Conservation (phyloP, 1,284 basidiomycete species). For the Leccinum griseonigrum region DNA sequence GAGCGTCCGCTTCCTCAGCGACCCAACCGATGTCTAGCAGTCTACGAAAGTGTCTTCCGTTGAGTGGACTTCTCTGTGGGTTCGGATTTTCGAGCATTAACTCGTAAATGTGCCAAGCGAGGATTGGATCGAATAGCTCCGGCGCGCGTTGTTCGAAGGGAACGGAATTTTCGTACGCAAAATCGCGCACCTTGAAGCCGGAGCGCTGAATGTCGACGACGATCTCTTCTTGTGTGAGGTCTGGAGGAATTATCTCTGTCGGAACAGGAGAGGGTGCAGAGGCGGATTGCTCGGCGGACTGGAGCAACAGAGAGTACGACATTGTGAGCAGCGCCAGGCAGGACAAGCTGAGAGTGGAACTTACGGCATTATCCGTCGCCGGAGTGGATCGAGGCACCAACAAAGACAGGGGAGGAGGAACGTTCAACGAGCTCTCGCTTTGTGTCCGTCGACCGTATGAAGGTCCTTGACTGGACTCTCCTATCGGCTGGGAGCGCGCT, state of each 20-base stretch:
- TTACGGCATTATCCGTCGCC: slow-evolving; percentile 27
- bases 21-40: slow-evolving; percentile 51
- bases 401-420: slow-evolving; percentile 10
- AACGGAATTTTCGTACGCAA: slow-evolving; percentile 33
- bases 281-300: slow-evolving; percentile 15
- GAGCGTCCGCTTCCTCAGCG: slow-evolving; percentile 37
- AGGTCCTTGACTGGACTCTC: slow-evolving; percentile 22
- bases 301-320: neutral
- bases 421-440: slow-evolving; percentile 19
- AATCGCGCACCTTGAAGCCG: slow-evolving; percentile 54
- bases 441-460: slow-evolving; percentile 22
- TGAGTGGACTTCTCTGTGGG: slow-evolving; percentile 33
- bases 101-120: slow-evolving; percentile 34
- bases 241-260: slow-evolving; percentile 39
- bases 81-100: slow-evolving; percentile 29
- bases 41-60: slow-evolving; percentile 45
- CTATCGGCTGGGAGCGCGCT: slow-evolving; percentile 18
- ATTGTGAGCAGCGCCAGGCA: neutral
- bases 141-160: slow-evolving; percentile 20
- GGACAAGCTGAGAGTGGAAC: slow-evolving; percentile 3
- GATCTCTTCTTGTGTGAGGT: slow-evolving; percentile 35
- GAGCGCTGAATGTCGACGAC: slow-evolving; percentile 32
- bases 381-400: slow-evolving; percentile 4
- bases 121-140: slow-evolving; percentile 43
- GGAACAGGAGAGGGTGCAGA: slow-evolving; percentile 37